These are phyloP conservation scores for Xylaria sp. DNA, from an alignment of 2,329 filamentous ascomycete species.

Conservation along the genomic window DNA sequence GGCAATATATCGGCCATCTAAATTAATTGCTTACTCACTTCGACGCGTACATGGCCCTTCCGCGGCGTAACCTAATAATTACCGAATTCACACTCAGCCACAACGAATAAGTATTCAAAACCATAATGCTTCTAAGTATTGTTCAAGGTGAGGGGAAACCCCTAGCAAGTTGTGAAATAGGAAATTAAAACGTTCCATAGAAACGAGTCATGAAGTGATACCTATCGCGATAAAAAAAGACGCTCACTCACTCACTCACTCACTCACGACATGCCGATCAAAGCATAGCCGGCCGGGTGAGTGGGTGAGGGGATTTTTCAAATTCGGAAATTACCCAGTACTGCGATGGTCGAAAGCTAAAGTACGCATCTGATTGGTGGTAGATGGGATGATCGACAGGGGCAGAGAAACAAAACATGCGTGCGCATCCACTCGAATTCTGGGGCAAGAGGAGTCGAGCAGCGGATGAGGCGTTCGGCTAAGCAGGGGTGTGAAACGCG, in stretches of 20 bases:
- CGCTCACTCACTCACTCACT: too few species aligned
- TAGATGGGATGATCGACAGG: constrained; percentile 23
- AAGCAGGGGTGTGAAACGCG: constrained; percentile 24
- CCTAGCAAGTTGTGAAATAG: too few species aligned
- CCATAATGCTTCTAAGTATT: too few species aligned
- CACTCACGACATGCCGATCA: constrained; percentile 1
- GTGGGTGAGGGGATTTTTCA: neutral
- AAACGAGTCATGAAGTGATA: constrained; percentile 6
- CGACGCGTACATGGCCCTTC: too few species aligned
- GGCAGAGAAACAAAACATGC: neutral
- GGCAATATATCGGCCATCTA: too few species aligned
- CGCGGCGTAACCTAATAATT: too few species aligned
- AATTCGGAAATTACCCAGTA: constrained; percentile 5
- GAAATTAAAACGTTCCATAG: neutral
- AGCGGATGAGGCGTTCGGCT: neutral
- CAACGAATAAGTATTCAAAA: too few species aligned
- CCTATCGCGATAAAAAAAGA: neutral
- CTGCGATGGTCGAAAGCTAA: neutral
- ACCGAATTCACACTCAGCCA: too few species aligned
- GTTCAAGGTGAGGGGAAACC: too few species aligned
- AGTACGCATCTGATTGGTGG: too few species aligned
- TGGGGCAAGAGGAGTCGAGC: constrained; percentile 19
- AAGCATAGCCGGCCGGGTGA: constrained; percentile 12
- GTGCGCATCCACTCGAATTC: constrained; percentile 12
- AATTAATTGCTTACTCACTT: too few species aligned